phyloP scores from a whole-genome alignment of 441 rosid species.

The Euphorbia schlechtendalii region DNA sequence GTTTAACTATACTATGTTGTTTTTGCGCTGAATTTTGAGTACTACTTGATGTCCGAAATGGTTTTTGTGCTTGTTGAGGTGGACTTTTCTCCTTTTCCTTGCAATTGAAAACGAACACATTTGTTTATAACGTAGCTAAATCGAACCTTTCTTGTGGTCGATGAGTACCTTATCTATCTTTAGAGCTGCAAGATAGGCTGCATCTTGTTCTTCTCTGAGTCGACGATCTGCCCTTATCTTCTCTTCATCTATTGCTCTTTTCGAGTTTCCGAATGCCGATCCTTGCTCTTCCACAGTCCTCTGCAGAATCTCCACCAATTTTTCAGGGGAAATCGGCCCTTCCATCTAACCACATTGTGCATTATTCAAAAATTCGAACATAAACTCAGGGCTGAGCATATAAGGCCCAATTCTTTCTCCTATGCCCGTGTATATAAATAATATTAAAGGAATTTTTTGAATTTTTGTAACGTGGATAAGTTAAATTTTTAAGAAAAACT shows the following conservation, averaged over 20 bases:
- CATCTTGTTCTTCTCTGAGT: constrained; percentile 53
- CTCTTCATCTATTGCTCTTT: constrained; percentile 28
- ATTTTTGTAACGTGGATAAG: too few relatives aligned
- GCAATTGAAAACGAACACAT: too few relatives aligned
- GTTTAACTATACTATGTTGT: constrained; percentile 22
- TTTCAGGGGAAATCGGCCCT: constrained; percentile 48
- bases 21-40: constrained; percentile 17
- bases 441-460: too few relatives aligned
- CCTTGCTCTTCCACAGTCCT: constrained; percentile 61
- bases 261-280: constrained; percentile 32
- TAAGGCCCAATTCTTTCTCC: too few relatives aligned
- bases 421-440: too few relatives aligned
- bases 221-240: constrained; percentile 39
- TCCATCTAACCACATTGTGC: constrained; percentile 34
- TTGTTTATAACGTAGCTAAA: too few relatives aligned
- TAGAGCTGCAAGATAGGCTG: constrained; percentile 48
- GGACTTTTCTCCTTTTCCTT: constrained; percentile 29
- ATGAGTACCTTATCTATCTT: constrained; percentile 40
- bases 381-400: neutral
- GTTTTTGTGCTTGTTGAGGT: constrained; percentile 22
- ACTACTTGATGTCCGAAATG: constrained; percentile 15
- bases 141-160: too few relatives aligned
- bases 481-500: too few relatives aligned
- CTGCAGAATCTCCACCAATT: constrained; percentile 52
- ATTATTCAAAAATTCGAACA: neutral